Base-by-base conservation (phyloP, 148 eudicot species). In the Vaccinium corymbosum region DNA sequence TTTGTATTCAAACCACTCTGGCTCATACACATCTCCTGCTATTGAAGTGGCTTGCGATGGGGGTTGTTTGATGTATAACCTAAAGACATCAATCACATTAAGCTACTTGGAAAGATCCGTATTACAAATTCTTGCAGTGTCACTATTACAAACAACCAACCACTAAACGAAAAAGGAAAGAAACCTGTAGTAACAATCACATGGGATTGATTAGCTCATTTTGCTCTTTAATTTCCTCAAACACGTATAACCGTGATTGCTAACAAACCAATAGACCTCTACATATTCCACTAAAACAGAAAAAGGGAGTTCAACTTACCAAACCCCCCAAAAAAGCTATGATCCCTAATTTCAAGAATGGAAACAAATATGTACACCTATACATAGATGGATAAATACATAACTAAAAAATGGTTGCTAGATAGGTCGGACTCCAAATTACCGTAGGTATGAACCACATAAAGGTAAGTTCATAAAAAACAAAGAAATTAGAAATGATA, bases 1-100 rank as follows among this genome's bases (percentile, higher is more conserved):
- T 88, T 92, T 96, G 93, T 96, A 96, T 88, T 96, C 99, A 14
- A 91, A 94, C 99, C 98, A 96, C 86, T 94, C 98, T 38, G 85
- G 85, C 85, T 90, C 93, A 75, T 85, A 85, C 80, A 85, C 91
- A 81, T 83, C 55, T 87, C 88, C 95, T 83, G 94, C 88, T 74
- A 86, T 11, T 74, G 92, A 91, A 68, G 93, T 85, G 85, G 91
- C 80, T 73, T 93, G 88, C 57, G 83, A 90, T 74, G 81, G 86
- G 32, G 95, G 91, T 82, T 96, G 99, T 85, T 93, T 92, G 85
- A 94, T 93, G 88, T 94, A 96, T 84, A 96, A 84, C 92, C 99
- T 96, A 82, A 51, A 81, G 32, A 79, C 61, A 52, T 57, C 49
- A 74, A 85, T 35, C 27, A 48, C 73, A 81, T 76, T 50, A 77